Base-by-base conservation (phyloP, 225 moss, liverwort and hornwort species). In the Ulota crispa region DNA sequence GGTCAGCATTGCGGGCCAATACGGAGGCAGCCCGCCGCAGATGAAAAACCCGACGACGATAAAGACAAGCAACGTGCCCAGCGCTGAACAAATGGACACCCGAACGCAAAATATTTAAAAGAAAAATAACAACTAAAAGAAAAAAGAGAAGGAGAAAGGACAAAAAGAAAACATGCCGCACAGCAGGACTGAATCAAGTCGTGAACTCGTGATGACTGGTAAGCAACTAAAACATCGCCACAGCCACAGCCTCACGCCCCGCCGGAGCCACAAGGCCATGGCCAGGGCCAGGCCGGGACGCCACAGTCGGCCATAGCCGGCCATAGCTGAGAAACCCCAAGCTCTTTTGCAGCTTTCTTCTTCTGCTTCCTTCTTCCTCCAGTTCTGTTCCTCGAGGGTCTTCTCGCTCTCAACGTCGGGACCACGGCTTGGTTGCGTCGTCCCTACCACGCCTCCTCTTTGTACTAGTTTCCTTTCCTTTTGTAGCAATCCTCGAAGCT, bases 401-500 rank as follows among this genome's bases (percentile, higher is more conserved):
- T 64, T 64, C 64, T 27, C 26, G 3, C 16, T 70, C 67, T 55
- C 55, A 55, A 20, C 55, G 55, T 69, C 52, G 50, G 52, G 76
- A 70, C 37, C 82, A 68, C 81, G 50, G 34, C 45, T 45, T n/a
- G 59, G 8, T 60, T 70, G 2, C 70, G 45, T 45, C 47, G 45
- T 70, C 50, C 70, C 50, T 50, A 70, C 70, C 50, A 70, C 70
- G 47, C 27, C 15, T 45, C 39, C 39, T 39, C 39, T 39, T 21
- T 8, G 64, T 68, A 19, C 53, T 9, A 39, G 9, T 9, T 9
- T 54, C 6, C 7, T 64, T 62, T 32, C 9, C 16, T n/a, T 63
- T 72, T 80, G 72, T 80, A 72, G 75, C 55, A 68, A 47, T 82
- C 34, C 68, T 31, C 57, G 45, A 82, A 52, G 72, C 62, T 68